Percentiles rank a stretch among this genome's conserved stretches.
phyloP scores from a whole-genome alignment of 1,139 yeast genomes.

The Nakaseomyces delphensis region DNA sequence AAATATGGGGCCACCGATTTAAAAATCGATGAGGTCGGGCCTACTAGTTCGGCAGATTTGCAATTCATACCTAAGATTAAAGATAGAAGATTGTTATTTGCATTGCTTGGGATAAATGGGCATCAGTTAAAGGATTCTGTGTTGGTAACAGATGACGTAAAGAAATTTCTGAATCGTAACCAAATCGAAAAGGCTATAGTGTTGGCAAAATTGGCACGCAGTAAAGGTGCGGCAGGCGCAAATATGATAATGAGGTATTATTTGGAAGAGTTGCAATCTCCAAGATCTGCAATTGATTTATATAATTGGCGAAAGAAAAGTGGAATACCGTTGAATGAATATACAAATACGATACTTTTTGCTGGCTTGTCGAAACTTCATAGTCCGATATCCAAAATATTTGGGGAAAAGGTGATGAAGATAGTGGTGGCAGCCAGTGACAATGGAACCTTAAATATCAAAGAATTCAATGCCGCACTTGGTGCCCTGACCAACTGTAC shows the following conservation, averaged over 20 bases:
- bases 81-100: conserved; percentile 41
- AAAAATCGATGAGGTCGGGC: conserved; percentile 29
- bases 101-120: conserved; percentile 50
- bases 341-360: conserved; percentile 48
- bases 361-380: conserved; percentile 44
- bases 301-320: conserved; percentile 51
- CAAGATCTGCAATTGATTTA: conserved; percentile 42
- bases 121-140: conserved; percentile 49
- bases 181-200: conserved; percentile 46
- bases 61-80: conserved; percentile 26
- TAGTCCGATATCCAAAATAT: conserved; percentile 17
- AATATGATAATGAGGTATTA: conserved; percentile 48
- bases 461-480: conserved; percentile 27
- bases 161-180: conserved; percentile 42
- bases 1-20: conserved; percentile 16
- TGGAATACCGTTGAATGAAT: conserved; percentile 46
- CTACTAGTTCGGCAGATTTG: conserved; percentile 30
- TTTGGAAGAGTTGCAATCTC: conserved; percentile 33
- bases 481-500: conserved; percentile 26
- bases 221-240: conserved; percentile 50
- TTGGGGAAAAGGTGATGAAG: conserved; percentile 18
- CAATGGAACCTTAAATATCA: conserved; percentile 17
- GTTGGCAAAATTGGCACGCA: conserved; percentile 43
- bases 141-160: conserved; percentile 45
- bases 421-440: conserved; percentile 17